A percentile compares a stretch with the other conserved stretches of the same genome.
Conservation (phyloP, 306 rosid genomes). For the Casuarina glauca region DNA sequence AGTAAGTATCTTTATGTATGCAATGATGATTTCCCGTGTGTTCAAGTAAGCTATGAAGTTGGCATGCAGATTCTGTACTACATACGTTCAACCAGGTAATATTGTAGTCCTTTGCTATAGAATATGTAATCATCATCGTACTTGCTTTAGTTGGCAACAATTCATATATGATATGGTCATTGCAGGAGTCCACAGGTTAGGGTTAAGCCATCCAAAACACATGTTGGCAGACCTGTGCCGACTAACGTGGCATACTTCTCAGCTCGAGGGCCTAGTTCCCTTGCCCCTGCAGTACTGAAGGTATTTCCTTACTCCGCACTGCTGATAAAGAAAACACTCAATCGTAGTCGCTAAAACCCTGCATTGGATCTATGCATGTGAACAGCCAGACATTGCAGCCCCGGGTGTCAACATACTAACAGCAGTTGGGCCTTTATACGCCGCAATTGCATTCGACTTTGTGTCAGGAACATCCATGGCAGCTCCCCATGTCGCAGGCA, state of each 20-base stretch:
- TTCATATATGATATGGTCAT: conserved; percentile 1
- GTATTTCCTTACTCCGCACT: conserved; percentile 16
- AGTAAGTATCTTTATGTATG: conserved; percentile 9
- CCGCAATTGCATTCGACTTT: conserved; percentile 25
- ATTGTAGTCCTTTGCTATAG: background rate
- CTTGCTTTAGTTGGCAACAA: background rate
- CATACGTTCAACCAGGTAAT: conserved; percentile 46
- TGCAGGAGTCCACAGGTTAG: conserved; percentile 38
- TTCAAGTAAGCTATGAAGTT: conserved; percentile 38
- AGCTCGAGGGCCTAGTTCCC: conserved; percentile 56
- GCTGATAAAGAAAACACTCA: background rate
- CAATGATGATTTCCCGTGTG: conserved; percentile 33
- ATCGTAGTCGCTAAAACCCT: background rate
- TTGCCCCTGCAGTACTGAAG: conserved; percentile 47
- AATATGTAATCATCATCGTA: background rate
- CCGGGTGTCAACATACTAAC: conserved; percentile 50
- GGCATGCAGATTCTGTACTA: conserved; percentile 44
- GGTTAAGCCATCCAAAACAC: conserved; percentile 39
- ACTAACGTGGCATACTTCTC: conserved; percentile 45
- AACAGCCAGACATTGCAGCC: conserved; percentile 59
- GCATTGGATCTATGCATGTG: background rate
- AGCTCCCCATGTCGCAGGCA: conserved; percentile 51
- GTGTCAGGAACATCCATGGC: conserved; percentile 60
- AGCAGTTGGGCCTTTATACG: conserved; percentile 25
- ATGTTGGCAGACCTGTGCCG: conserved; percentile 42